Evolutionary conservation across 2,329 filamentous ascomycete genomes (phyloP).

Genomic region (Myotisia sp.): DNA sequence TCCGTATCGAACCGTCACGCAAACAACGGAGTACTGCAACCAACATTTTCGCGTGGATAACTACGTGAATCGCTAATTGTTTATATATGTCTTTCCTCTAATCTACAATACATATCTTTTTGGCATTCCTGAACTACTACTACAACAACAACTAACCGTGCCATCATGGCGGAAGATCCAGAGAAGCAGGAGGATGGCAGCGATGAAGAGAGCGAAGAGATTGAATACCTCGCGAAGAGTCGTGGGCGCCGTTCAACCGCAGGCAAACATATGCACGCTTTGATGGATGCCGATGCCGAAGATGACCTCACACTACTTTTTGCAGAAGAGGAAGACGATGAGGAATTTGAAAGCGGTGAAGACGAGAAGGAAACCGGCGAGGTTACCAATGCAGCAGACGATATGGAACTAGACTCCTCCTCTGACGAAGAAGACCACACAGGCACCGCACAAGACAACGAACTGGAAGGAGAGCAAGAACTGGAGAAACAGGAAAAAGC

Average conservation of each 20-base stretch:
- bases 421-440: constrained; percentile 66
- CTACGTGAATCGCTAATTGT: no score
- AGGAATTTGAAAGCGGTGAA: constrained; percentile 24
- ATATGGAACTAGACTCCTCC: constrained; percentile 73
- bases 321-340: constrained; percentile 55
- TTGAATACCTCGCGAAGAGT: constrained; percentile 51
- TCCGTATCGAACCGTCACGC: no score
- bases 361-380: constrained; percentile 37
- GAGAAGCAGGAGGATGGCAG: neutral
- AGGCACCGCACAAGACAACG: constrained; percentile 35
- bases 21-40: no score
- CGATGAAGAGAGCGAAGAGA: constrained; percentile 5
- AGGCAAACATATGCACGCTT: constrained; percentile 66
- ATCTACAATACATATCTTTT: no score
- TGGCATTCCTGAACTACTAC: no score
- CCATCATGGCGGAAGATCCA: constrained; percentile 4
- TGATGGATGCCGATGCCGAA: constrained; percentile 60
- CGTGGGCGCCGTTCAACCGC: constrained; percentile 66
- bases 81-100: no score
- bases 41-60: no score
- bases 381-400: constrained; percentile 46
- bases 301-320: constrained; percentile 59
- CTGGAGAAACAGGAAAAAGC: constrained; percentile 61
- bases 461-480: constrained; percentile 76
- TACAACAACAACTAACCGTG: no score